phyloP scores from a whole-genome alignment of 2,329 filamentous ascomycete species.

The Sarocladiaceae sp. region DNA sequence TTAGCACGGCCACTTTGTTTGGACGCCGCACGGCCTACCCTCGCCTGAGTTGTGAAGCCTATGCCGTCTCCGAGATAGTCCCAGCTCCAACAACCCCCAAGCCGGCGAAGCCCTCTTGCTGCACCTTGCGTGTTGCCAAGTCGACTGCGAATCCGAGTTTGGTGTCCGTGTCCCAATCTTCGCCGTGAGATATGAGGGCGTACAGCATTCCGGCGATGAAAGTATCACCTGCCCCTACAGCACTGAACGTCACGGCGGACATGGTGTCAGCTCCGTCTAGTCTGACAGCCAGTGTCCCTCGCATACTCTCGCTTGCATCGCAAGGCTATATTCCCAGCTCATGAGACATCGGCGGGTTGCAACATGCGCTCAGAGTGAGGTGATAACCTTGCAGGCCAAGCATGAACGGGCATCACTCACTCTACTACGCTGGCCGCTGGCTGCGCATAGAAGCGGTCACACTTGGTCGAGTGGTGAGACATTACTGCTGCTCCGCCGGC shows the following conservation, averaged over 20 bases:
- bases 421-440: slow-evolving; percentile 43
- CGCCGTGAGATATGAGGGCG: slow-evolving; percentile 42
- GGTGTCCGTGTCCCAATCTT: slow-evolving; percentile 40
- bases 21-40: too few relatives aligned
- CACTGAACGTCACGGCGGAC: slow-evolving; percentile 37
- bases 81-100: too few relatives aligned
- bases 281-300: neutral
- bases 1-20: too few relatives aligned
- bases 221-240: slow-evolving; percentile 69
- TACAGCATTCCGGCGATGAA: slow-evolving; percentile 69
- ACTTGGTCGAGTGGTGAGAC: slow-evolving; percentile 22
- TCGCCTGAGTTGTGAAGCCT: too few relatives aligned
- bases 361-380: too few relatives aligned
- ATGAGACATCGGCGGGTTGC: neutral
- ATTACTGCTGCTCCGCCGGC: slow-evolving; percentile 36
- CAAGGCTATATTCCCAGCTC: neutral
- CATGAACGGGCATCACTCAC: too few relatives aligned
- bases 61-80: too few relatives aligned
- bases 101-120: slow-evolving; percentile 57
- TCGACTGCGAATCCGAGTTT: slow-evolving; percentile 57
- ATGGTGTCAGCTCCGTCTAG: neutral
- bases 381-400: neutral
- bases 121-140: slow-evolving; percentile 62
- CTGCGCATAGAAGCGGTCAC: slow-evolving; percentile 34
- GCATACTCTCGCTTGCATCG: neutral